Evolutionary conservation across 768 basidiomycete genomes (phyloP).

Genomic region (Tephrocybe sp.): DNA sequence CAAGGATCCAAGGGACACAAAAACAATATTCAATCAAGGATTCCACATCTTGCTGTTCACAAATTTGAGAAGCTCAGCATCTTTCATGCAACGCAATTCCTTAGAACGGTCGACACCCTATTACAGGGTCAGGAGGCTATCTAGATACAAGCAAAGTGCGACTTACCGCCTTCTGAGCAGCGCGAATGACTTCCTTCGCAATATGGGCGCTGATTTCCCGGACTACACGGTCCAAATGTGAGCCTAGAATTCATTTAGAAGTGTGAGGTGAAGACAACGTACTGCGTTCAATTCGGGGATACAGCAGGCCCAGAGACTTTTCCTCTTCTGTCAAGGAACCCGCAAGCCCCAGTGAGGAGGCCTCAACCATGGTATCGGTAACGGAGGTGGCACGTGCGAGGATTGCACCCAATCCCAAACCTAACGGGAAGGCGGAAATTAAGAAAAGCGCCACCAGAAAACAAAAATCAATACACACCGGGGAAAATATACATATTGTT

Average conservation of each 20-base stretch:
- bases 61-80: constrained; percentile 52
- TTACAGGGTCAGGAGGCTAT: not conserved
- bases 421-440: constrained; percentile 30
- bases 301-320: constrained; percentile 62
- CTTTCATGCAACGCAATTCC: constrained; percentile 56
- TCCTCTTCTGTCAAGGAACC: constrained; percentile 74
- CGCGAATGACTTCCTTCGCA: constrained; percentile 72
- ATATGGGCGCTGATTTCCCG: constrained; percentile 82
- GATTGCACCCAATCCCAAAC: constrained; percentile 80
- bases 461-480: constrained; percentile 31
- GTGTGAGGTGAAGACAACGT: constrained; percentile 15
- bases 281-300: constrained; percentile 81
- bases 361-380: constrained; percentile 89
- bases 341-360: constrained; percentile 79
- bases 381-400: constrained; percentile 66
- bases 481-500: constrained; percentile 94
- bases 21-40: constrained; percentile 32
- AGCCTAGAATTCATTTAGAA: constrained; percentile 5
- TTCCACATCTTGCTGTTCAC: constrained; percentile 75
- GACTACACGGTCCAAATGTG: constrained; percentile 33
- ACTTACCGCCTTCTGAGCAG: constrained; percentile 75
- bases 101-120: constrained; percentile 56
- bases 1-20: not conserved
- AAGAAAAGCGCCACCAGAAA: not conserved
- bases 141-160: not conserved